Base-by-base conservation (phyloP, 2,329 filamentous ascomycete genomes). In the Blastomyces emzantsi region DNA sequence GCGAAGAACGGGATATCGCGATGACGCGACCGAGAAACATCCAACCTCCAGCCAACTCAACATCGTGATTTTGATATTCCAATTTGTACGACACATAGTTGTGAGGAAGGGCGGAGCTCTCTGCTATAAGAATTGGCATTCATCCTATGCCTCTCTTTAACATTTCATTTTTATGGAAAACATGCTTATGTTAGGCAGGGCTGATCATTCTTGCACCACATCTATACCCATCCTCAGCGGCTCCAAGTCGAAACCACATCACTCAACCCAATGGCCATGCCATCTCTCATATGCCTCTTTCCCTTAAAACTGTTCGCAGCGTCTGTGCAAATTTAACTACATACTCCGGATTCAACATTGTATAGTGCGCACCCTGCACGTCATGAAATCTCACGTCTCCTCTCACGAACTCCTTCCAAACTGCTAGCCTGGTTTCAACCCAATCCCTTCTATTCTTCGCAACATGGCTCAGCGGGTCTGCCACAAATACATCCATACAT, bases 401-500 rank as follows among this genome's bases (percentile, higher is more conserved):
- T 8, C 61, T 60, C 3, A 65, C 65, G 65, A 75, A 76, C 25
- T 73, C 70, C 19, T 64, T 63, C 74, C 74, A 77, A 17, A 58
- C 61, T 15, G 56, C 63, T 13, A 77, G 62, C 25, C 73, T 69
- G 9, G 67, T 41, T 8, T 63, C 39, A 3, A 41, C 49, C 59
- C 64, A 67, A n/a, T 67, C 51, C 41, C 61, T 28, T 45, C 67
- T 66, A 30, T 67, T 68, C 22, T 64, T 67, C 2, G 73, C 72
- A 9, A 69, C 74, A 2, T 63, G 66, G 41, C 64, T 69, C 0
- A 75, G 67, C 17, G 78, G 77, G 2, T 68, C 66, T 2, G 73
- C 73, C 25, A 74, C 70, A 61, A 80, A 79, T 1, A 79, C 70
- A 66, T 80, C 78, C 61, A 80, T 73, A 2, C 22, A 13, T 0